These are phyloP conservation scores for Picochlorum sp. DNA, from an alignment of 139 green algal genomes.

Conservation along the genomic window DNA sequence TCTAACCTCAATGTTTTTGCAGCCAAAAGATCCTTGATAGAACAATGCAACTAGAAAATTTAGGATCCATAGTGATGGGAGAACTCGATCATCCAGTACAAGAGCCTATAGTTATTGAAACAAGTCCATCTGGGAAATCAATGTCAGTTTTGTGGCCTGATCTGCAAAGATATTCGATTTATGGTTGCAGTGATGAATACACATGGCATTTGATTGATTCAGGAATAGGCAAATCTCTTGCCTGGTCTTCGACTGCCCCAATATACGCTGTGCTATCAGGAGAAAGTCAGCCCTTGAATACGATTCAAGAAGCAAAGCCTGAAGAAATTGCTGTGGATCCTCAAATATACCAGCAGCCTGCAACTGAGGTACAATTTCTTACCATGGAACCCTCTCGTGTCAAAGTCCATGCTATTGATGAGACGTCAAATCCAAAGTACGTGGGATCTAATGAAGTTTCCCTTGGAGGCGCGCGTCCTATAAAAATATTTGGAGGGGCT, in stretches of 20 bases:
- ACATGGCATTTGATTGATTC: constrained; percentile 20
- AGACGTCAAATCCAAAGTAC: constrained; percentile 7
- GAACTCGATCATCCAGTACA: constrained; percentile 14
- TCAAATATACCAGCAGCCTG: too few relatives aligned
- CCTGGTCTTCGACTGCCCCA: constrained; percentile 11
- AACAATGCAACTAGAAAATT: neutral
- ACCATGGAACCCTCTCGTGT: neutral
- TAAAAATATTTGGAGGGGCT: constrained; percentile 21
- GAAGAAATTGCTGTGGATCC: too few relatives aligned
- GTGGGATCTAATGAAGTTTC: constrained; percentile 14
- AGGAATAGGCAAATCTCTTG: constrained; percentile 16
- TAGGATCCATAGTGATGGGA: neutral
- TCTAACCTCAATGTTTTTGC: neutral
- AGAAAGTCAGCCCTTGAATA: constrained; percentile 8
- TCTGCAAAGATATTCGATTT: constrained; percentile 9
- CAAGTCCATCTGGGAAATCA: constrained; percentile 8
- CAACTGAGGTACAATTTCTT: too few relatives aligned
- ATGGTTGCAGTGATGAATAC: neutral
- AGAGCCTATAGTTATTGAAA: neutral
- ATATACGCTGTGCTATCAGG: constrained; percentile 18
- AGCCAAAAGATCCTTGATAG: constrained; percentile 5
- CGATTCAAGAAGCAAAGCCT: constrained; percentile 5
- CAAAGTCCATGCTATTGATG: constrained; percentile 17
- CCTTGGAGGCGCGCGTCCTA: constrained; percentile 10
- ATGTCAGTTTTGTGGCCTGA: constrained; percentile 20